A percentile compares a stretch with the other conserved stretches of the same genome.
phyloP scores from a whole-genome alignment of 2,329 filamentous ascomycete species.

The Calonectria ilicicola region DNA sequence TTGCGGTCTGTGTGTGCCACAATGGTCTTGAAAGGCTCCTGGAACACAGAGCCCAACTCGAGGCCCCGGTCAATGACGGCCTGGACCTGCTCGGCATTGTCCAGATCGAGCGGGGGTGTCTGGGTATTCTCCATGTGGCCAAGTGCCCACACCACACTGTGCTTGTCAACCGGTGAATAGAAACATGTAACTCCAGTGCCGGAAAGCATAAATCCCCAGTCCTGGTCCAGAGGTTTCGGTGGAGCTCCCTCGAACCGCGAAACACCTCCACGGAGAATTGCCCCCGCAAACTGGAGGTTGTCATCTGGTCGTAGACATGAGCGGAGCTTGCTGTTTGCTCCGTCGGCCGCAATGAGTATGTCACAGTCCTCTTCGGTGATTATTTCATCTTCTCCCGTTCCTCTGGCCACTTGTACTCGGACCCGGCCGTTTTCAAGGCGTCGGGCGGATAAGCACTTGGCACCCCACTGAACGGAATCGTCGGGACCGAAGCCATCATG shows the following conservation, averaged over 20 bases:
- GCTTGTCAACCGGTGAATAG: slow-evolving; percentile 56
- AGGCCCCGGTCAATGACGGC: slow-evolving; percentile 47
- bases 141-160: slow-evolving; percentile 56
- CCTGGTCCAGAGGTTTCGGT: slow-evolving; percentile 47
- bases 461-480: slow-evolving; percentile 42
- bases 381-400: not conserved
- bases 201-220: slow-evolving; percentile 57
- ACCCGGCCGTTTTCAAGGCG: slow-evolving; percentile 39
- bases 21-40: slow-evolving; percentile 54
- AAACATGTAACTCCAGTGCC: slow-evolving; percentile 56
- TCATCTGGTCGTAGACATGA: slow-evolving; percentile 53
- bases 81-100: slow-evolving; percentile 36
- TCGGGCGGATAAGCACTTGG: slow-evolving; percentile 39
- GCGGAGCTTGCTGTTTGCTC: slow-evolving; percentile 56
- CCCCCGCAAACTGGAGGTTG: slow-evolving; percentile 52
- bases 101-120: slow-evolving; percentile 23
- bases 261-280: slow-evolving; percentile 52
- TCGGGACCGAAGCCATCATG: slow-evolving; percentile 38
- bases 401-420: slow-evolving; percentile 33
- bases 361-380: slow-evolving; percentile 48
- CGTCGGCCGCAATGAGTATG: slow-evolving; percentile 59
- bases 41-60: slow-evolving; percentile 49
- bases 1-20: slow-evolving; percentile 52
- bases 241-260: slow-evolving; percentile 49
- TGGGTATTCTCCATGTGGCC: slow-evolving; percentile 46